A percentile compares a stretch with the other conserved stretches of the same genome.
phyloP scores from a whole-genome alignment of 352 stramenopile genomes.

The Globisporangium irregulare region DNA sequence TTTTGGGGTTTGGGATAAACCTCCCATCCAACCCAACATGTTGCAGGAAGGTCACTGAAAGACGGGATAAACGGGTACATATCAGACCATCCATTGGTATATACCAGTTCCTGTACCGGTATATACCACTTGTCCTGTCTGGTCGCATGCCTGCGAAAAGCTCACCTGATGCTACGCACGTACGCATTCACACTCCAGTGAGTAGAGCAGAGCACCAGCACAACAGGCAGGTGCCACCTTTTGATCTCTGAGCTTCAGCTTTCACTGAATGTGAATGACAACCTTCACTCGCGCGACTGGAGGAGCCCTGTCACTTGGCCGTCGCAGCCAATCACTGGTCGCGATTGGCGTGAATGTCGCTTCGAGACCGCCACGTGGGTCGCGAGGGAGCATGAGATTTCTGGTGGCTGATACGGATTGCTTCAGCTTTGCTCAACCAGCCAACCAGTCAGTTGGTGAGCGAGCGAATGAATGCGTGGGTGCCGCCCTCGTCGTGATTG shows the following conservation, averaged over 20 bases:
- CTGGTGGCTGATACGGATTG: neutral
- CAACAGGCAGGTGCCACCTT: too few species aligned
- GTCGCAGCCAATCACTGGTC: neutral
- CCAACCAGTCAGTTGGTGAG: neutral
- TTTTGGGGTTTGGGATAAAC: neutral
- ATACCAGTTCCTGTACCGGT: neutral
- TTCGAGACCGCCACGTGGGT: neutral
- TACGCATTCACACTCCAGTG: neutral
- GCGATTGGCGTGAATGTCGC: neutral
- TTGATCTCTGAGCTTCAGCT: neutral
- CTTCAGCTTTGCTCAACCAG: neutral
- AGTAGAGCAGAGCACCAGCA: neutral
- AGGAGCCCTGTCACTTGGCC: neutral
- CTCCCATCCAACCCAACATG: neutral
- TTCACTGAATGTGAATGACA: neutral
- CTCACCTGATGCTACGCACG: neutral
- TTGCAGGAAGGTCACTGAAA: neutral
- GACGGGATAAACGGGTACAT: neutral
- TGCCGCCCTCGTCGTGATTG: neutral
- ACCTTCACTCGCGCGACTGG: neutral
- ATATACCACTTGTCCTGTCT: neutral
- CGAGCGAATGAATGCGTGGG: neutral
- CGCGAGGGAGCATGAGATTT: neutral
- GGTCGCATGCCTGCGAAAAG: neutral
- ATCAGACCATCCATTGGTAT: neutral